Base-by-base conservation (phyloP, 1,284 basidiomycete species). In the Laetiporus sulphureus region DNA sequence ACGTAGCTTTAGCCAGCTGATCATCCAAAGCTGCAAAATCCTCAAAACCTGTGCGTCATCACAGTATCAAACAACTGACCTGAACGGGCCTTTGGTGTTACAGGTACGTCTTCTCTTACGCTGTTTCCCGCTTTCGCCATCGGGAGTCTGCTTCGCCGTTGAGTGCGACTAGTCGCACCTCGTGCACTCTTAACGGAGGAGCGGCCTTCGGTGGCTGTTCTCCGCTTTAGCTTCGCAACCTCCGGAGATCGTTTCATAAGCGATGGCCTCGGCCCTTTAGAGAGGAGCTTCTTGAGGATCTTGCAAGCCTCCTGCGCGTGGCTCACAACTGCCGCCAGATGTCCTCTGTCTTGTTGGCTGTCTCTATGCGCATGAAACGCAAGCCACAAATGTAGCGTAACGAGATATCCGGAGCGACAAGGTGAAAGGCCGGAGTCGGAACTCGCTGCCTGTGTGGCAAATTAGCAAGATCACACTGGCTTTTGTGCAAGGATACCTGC, bases 291-390 rank as follows among this genome's bases (percentile, higher is more conserved):
- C 34, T 65, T 63, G 18, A 86, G 62, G 10, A 76, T 54, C 15
- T 54, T 59, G 49, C 68, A 77, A 0, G 77, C 79, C 15, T 72
- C 62, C 21, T 76, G 73, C 0, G 71, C 63, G 46, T 79, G 71
- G 19, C 58, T 48, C 11, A 67, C 58, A 21, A 81, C 66, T 6
- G 66, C 49, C 0, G 58, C 48, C 39, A 61, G 66, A 53, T 73
- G 72, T 11, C 64, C 53, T 1, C 55, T 40, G 45, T 71, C 68
- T 3, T 58, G 64, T 10, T 60, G n/a, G 19, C 27, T 30, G 12
- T 34, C 64, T 15, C 73, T 70, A 57, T 87, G 83, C 2, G 72
- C 70, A 51, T 83, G 78, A 11, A 87, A 59, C 1, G 77, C 75
- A 30, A 74, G 57, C 81, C 81, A 85, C n/a, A 86, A 64, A 49